These are phyloP conservation scores for Saposhnikovia divaricata DNA, from an alignment of 129 eudicot genomes.

Conservation along the genomic window DNA sequence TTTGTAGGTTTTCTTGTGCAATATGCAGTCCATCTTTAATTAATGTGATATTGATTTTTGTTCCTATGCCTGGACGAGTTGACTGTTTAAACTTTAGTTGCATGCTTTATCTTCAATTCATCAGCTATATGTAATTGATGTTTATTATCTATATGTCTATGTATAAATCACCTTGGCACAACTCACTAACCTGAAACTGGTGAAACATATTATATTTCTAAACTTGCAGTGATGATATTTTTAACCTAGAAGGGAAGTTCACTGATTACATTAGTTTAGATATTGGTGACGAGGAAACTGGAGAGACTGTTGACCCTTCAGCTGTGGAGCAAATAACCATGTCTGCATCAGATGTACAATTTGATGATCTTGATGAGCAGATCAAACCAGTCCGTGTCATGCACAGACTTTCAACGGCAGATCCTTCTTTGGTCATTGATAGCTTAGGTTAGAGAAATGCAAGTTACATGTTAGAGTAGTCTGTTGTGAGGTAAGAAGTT, in stretches of 20 bases:
- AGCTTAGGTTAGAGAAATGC: constrained; percentile 18
- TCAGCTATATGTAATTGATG: background rate
- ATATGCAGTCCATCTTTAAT: background rate
- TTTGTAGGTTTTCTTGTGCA: background rate
- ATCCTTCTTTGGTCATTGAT: constrained; percentile 12
- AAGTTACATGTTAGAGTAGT: constrained; percentile 18
- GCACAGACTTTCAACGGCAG: constrained; percentile 9
- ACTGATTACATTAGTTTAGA: constrained; percentile 61
- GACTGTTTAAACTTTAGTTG: background rate
- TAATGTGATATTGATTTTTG: background rate
- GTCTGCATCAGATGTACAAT: constrained; percentile 8
- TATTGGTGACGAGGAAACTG: constrained; percentile 39
- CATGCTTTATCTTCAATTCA: background rate
- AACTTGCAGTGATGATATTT: constrained; percentile 58
- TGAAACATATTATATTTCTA: constrained; percentile 49
- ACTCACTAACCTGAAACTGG: constrained; percentile 42
- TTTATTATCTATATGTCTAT: background rate
- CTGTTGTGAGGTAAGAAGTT: constrained; percentile 4
- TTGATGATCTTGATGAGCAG: constrained; percentile 35
- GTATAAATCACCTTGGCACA: constrained; percentile 13
- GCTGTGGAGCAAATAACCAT: constrained; percentile 13
- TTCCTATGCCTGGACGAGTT: background rate
- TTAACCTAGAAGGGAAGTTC: constrained; percentile 35
- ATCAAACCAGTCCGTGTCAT: constrained; percentile 42
- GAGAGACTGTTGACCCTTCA: constrained; percentile 13